Conservation (phyloP, 495 filamentous ascomycete genomes). For the Tirmania nivea region DNA sequence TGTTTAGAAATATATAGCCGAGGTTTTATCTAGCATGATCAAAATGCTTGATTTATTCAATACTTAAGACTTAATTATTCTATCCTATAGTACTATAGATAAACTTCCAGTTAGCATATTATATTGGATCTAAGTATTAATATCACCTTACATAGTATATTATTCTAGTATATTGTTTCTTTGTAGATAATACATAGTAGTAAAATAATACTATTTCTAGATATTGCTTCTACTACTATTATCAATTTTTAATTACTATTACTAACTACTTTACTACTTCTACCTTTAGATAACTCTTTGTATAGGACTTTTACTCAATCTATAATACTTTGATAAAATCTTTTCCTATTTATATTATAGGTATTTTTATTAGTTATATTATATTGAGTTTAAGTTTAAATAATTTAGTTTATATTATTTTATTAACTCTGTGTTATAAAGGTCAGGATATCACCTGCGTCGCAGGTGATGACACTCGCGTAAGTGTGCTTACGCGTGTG, state of each 20-base stretch:
- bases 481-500: too few relatives aligned
- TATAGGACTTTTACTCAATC: background rate
- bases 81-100: conserved; percentile 9
- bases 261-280: background rate
- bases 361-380: background rate
- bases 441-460: too few relatives aligned
- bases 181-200: background rate
- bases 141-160: background rate
- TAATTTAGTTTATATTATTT: too few relatives aligned
- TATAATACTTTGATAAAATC: background rate
- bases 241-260: background rate
- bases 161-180: too few relatives aligned
- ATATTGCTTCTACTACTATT: background rate
- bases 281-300: background rate
- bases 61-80: conserved; percentile 10
- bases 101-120: conserved; percentile 2
- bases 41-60: conserved; percentile 15
- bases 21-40: too few relatives aligned
- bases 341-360: background rate
- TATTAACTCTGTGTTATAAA: too few relatives aligned
- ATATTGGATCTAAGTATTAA: background rate
- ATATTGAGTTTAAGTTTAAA: background rate
- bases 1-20: too few relatives aligned
- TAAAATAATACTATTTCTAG: background rate
- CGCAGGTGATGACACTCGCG: too few relatives aligned